phyloP scores from a whole-genome alignment of 306 rosid species.

The Begonia loranthoides region DNA sequence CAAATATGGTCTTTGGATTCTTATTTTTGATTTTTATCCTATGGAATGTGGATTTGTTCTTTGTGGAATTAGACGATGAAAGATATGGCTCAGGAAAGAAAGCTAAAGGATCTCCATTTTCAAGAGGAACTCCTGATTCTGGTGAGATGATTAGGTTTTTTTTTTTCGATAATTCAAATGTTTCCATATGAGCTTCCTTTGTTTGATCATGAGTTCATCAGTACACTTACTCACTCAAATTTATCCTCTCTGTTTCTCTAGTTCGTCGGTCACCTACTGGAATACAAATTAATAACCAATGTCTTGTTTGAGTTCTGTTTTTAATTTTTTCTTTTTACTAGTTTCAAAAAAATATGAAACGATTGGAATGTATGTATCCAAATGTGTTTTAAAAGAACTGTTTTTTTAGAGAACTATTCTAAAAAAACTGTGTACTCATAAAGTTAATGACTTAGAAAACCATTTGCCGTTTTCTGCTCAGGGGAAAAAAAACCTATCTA shows the following conservation, averaged over 20 bases:
- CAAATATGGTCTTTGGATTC: too few species aligned
- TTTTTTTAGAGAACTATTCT: too few species aligned
- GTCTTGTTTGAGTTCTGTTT: too few species aligned
- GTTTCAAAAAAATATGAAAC: too few species aligned
- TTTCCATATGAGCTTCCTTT: constrained; percentile 4
- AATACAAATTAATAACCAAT: constrained; percentile 26
- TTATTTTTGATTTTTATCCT: too few species aligned
- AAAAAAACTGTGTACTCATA: too few species aligned
- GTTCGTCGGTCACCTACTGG: constrained; percentile 22
- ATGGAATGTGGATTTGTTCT: constrained; percentile 8
- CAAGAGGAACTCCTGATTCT: constrained; percentile 52
- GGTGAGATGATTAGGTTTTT: constrained; percentile 39
- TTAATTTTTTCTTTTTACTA: too few species aligned
- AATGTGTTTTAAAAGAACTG: too few species aligned
- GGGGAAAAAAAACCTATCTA: too few species aligned
- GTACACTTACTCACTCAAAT: constrained; percentile 6
- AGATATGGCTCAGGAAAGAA: constrained; percentile 64
- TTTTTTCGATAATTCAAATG: constrained; percentile 6
- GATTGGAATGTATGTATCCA: too few species aligned
- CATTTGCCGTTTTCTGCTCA: too few species aligned
- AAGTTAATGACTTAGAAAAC: too few species aligned
- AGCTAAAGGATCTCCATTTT: constrained; percentile 48
- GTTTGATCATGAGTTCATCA: constrained; percentile 2
- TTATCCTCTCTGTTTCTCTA: constrained; percentile 7
- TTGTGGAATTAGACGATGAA: constrained; percentile 48